These are phyloP conservation scores for Arachis monticola DNA, from an alignment of 331 rosid species.

Conservation along the genomic window DNA sequence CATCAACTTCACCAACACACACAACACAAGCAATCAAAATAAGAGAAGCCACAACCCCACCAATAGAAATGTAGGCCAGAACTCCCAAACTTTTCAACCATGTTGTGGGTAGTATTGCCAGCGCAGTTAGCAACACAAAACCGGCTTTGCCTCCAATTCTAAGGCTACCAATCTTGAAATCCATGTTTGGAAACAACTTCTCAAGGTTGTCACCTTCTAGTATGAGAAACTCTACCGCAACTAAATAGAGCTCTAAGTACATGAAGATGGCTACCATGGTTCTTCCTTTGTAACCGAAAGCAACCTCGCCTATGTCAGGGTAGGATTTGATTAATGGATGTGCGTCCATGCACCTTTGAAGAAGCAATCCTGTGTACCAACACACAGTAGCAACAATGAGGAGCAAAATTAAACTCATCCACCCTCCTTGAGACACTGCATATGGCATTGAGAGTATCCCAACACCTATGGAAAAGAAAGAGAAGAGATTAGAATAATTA, in stretches of 20 bases:
- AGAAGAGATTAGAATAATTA: too few species aligned
- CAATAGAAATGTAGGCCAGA: conserved; percentile 64
- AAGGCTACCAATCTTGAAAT: conserved; percentile 43
- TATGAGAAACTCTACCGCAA: conserved; percentile 56
- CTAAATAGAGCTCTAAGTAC: conserved; percentile 55
- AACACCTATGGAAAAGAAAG: too few species aligned
- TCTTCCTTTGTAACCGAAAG: conserved; percentile 62
- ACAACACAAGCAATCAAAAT: conserved; percentile 20
- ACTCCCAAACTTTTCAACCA: conserved; percentile 64
- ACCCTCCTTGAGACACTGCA: too few species aligned
- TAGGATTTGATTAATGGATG: too few species aligned
- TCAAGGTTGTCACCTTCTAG: conserved; percentile 62
- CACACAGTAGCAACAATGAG: too few species aligned
- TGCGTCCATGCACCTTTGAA: too few species aligned
- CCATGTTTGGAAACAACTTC: conserved; percentile 52
- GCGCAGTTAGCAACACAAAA: conserved; percentile 57
- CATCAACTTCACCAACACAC: conserved; percentile 64
- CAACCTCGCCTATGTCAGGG: conserved; percentile 43
- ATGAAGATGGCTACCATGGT: conserved; percentile 46
- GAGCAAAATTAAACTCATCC: too few species aligned
- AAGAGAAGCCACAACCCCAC: conserved; percentile 67
- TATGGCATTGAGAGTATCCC: too few species aligned
- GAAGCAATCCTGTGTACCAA: too few species aligned
- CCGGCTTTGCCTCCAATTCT: conserved; percentile 47
- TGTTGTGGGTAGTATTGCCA: conserved; percentile 65